Percentiles rank a stretch among this genome's conserved stretches.
Conservation (phyloP, 768 basidiomycete genomes). For the Podaxis sp. region DNA sequence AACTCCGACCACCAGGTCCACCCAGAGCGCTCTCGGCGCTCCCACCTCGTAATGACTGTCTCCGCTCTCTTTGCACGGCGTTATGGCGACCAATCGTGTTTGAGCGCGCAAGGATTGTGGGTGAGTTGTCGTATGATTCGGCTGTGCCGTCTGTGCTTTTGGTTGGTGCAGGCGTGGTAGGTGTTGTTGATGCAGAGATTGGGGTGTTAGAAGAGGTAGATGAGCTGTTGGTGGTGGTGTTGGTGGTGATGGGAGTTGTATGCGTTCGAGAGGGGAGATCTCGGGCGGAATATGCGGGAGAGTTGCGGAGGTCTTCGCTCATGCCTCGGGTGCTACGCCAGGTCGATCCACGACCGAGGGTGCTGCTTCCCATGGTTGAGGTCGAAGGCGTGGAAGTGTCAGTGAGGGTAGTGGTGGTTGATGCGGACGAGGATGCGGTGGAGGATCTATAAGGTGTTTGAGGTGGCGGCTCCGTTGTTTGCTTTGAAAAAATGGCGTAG, state of each 20-base stretch:
- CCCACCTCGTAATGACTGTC: conserved; percentile 60
- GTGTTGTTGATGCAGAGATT: background rate
- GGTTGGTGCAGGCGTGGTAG: background rate
- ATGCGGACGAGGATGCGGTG: conserved; percentile 24
- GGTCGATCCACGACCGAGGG: conserved; percentile 7
- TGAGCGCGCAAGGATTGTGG: conserved; percentile 10
- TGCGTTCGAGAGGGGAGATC: conserved; percentile 3
- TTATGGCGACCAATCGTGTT: conserved; percentile 7
- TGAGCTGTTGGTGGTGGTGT: background rate
- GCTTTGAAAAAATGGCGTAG: conserved; percentile 20
- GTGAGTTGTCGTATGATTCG: background rate
- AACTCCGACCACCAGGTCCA: conserved; percentile 45
- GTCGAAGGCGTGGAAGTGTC: background rate
- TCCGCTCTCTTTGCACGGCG: conserved; percentile 34
- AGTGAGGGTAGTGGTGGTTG: conserved; percentile 11
- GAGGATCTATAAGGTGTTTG: conserved; percentile 35
- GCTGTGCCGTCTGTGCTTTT: background rate
- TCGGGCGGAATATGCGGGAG: conserved; percentile 18
- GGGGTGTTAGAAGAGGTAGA: conserved; percentile 11
- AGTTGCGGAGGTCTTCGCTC: conserved; percentile 26
- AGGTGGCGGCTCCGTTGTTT: conserved; percentile 28
- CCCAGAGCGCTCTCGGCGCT: conserved; percentile 68
- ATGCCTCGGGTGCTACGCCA: conserved; percentile 18
- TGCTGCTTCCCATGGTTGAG: background rate
- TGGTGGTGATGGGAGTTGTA: background rate